phyloP scores from a whole-genome alignment of 1,284 basidiomycete species.

The Cryptococcus maquisensis region DNA sequence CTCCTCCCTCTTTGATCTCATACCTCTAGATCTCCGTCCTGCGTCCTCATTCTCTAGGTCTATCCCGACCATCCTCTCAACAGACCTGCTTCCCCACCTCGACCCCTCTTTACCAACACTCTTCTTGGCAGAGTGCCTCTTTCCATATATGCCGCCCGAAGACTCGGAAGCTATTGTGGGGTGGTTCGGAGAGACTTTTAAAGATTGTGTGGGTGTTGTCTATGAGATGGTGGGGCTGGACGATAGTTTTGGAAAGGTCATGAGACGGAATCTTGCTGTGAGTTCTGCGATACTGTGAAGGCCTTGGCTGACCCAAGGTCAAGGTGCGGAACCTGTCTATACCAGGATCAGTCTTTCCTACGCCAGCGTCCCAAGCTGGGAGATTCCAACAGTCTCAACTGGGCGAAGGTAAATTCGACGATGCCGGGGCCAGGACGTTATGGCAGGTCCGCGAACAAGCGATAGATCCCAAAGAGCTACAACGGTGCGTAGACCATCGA shows the following conservation, averaged over 20 bases:
- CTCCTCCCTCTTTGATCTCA: conserved; percentile 64
- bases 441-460: conserved; percentile 62
- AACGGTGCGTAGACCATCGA: conserved; percentile 53
- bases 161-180: conserved; percentile 60
- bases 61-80: conserved; percentile 18
- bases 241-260: conserved; percentile 80
- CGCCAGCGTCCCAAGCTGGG: conserved; percentile 56
- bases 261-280: conserved; percentile 79
- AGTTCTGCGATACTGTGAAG: conserved; percentile 6
- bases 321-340: conserved; percentile 61
- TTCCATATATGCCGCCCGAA: conserved; percentile 74
- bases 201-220: conserved; percentile 52
- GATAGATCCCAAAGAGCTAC: conserved; percentile 58
- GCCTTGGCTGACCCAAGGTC: not conserved
- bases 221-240: conserved; percentile 88
- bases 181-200: conserved; percentile 67
- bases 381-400: conserved; percentile 55
- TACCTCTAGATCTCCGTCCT: conserved; percentile 69
- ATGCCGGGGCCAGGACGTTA: conserved; percentile 60
- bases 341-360: conserved; percentile 65
- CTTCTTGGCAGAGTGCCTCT: conserved; percentile 82
- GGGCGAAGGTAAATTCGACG: conserved; percentile 52
- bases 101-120: conserved; percentile 69
- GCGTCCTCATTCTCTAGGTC: conserved; percentile 39
- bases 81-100: conserved; percentile 50